These are phyloP conservation scores for Aspergillus wentii DNA, from an alignment of 495 filamentous ascomycete genomes.

Conservation along the genomic window DNA sequence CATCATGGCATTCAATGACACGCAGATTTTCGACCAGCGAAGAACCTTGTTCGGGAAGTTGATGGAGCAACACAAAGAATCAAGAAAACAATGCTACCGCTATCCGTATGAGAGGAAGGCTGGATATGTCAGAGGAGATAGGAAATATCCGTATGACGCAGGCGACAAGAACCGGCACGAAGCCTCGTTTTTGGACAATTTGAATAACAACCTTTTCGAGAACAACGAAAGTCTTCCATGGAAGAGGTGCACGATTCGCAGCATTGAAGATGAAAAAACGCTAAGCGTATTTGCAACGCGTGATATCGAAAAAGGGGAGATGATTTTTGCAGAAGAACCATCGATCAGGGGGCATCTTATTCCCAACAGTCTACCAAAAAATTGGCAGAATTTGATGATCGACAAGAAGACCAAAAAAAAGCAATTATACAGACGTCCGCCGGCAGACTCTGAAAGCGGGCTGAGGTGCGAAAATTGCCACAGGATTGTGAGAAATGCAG, in stretches of 20 bases:
- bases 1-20: conserved; percentile 11
- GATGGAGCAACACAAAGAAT: neutral
- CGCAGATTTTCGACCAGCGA: conserved; percentile 7
- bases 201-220: conserved; percentile 14
- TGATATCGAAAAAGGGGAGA: conserved; percentile 10
- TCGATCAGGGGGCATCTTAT: conserved; percentile 24
- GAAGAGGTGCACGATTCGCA: conserved; percentile 6
- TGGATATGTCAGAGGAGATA: conserved; percentile 11
- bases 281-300: conserved; percentile 20
- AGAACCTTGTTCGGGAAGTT: neutral
- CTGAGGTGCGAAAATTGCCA: conserved; percentile 24
- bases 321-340: conserved; percentile 24
- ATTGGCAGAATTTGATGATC: conserved; percentile 1
- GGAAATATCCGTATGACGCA: conserved; percentile 22
- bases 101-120: conserved; percentile 16
- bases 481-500: no score
- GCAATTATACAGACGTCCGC: no score
- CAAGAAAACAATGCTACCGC: conserved; percentile 4
- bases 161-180: conserved; percentile 13
- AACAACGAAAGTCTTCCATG: conserved; percentile 2
- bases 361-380: conserved; percentile 1
- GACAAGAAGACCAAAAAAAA: no score
- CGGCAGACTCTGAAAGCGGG: neutral
- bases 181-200: conserved; percentile 3
- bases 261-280: neutral